Conservation (phyloP, 345 rosid species). For the Excoecaria agallocha region DNA sequence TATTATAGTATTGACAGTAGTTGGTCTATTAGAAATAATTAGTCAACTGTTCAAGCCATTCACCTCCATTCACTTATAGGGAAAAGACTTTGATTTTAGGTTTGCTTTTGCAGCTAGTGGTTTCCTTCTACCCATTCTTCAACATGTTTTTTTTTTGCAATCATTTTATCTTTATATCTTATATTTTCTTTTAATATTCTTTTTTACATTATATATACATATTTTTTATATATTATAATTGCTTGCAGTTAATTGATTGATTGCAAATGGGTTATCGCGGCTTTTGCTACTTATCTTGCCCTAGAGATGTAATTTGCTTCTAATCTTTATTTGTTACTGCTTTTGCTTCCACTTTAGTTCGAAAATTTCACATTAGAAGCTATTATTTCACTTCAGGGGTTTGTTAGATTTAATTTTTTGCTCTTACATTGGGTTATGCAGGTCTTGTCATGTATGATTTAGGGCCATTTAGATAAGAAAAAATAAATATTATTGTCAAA, state of each 20-base stretch:
- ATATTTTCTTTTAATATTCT: not conserved
- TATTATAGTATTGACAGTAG: conserved; percentile 60
- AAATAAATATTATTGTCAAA: too few species aligned
- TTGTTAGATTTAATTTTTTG: conserved; percentile 79
- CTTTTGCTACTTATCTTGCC: conserved; percentile 78
- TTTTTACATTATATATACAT: not conserved
- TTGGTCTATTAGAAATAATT: conserved; percentile 61
- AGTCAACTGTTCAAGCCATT: conserved; percentile 87
- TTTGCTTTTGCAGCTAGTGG: conserved; percentile 71
- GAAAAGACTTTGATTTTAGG: conserved; percentile 54
- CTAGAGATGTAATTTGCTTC: conserved; percentile 58
- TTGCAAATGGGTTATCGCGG: conserved; percentile 57
- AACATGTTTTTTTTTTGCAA: conserved; percentile 26
- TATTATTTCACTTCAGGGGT: conserved; percentile 48
- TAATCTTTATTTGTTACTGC: not conserved
- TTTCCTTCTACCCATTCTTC: conserved; percentile 94
- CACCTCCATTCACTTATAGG: conserved; percentile 54
- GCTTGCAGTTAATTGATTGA: not conserved
- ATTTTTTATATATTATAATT: not conserved
- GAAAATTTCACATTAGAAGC: not conserved
- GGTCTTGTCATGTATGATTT: conserved; percentile 86
- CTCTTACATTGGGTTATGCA: conserved; percentile 72
- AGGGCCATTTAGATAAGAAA: too few species aligned
- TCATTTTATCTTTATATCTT: too few species aligned
- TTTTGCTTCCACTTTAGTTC: not conserved